Evolutionary conservation across 2,329 filamentous ascomycete species (phyloP).

Genomic region (Ophiostoma fasciatum): DNA sequence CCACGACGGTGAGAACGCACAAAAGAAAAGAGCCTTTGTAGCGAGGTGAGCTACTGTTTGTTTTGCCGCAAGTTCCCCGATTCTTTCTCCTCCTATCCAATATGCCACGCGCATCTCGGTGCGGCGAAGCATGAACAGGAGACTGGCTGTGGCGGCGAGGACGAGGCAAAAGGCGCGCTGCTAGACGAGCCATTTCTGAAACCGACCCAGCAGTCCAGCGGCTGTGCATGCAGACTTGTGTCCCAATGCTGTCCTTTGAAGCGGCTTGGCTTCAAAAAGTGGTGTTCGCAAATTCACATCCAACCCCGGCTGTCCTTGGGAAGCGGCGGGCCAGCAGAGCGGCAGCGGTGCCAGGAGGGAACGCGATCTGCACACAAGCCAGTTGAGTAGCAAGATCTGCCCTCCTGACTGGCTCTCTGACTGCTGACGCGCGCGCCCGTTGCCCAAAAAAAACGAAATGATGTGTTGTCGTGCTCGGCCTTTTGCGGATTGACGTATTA

Average conservation of each 20-base stretch:
- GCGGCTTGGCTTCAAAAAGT: conserved; percentile 2
- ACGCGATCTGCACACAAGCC: neutral
- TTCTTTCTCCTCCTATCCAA: no score
- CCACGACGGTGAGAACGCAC: no score
- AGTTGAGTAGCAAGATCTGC: neutral
- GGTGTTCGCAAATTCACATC: conserved; percentile 1
- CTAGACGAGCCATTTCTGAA: no score
- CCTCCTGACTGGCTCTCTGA: neutral
- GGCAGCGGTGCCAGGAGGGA: neutral
- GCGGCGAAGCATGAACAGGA: no score
- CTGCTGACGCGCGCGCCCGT: no score
- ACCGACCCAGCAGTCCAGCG: conserved; percentile 2
- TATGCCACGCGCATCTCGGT: no score
- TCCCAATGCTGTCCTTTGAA: conserved; percentile 1
- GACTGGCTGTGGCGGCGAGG: no score
- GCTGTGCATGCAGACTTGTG: neutral
- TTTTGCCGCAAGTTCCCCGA: neutral
- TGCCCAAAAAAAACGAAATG: neutral
- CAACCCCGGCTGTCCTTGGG: neutral
- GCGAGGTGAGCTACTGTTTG: conserved; percentile 10
- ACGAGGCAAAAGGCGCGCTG: no score
- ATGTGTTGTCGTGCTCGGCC: neutral
- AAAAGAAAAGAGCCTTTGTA: conserved; percentile 5
- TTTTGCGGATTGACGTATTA: neutral
- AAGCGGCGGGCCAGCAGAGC: neutral